phyloP scores from a whole-genome alignment of 768 basidiomycete species.

The Melanogaster broomeanus region DNA sequence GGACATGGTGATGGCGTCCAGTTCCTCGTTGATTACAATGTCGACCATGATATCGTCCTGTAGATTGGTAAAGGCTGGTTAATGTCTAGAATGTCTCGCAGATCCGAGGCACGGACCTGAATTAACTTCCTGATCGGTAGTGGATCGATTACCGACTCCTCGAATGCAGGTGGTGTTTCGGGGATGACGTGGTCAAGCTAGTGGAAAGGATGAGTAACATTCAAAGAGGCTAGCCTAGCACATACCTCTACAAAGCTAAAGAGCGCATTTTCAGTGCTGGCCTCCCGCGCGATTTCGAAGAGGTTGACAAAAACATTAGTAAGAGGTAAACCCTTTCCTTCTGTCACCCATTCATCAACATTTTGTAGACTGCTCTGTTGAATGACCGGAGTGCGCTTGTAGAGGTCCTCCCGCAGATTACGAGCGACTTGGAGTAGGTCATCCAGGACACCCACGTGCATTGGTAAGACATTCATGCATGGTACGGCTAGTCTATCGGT shows the following conservation, averaged over 20 bases:
- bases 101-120: conserved; percentile 20
- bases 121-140: conserved; percentile 24
- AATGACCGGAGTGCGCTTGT: conserved; percentile 38
- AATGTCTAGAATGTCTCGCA: not conserved
- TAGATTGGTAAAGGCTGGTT: not conserved
- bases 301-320: conserved; percentile 49
- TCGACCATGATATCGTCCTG: conserved; percentile 39
- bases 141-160: conserved; percentile 13
- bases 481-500: conserved; percentile 42
- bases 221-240: not conserved
- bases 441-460: conserved; percentile 29
- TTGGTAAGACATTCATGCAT: conserved; percentile 47
- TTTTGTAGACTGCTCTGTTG: conserved; percentile 41
- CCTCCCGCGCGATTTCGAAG: conserved; percentile 36
- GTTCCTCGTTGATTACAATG: conserved; percentile 23
- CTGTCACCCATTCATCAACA: conserved; percentile 40
- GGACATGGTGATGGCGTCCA: conserved; percentile 19
- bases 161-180: not conserved
- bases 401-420: conserved; percentile 37
- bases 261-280: conserved; percentile 13
- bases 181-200: conserved; percentile 42
- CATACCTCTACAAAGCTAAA: conserved; percentile 39
- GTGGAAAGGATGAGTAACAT: not conserved
- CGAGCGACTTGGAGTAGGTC: conserved; percentile 31
- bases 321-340: conserved; percentile 29